Evolutionary conservation across 306 rosid genomes (phyloP), one percentile per base, ranked within the genome.

Genomic region (Benincasa hispida): DNA sequence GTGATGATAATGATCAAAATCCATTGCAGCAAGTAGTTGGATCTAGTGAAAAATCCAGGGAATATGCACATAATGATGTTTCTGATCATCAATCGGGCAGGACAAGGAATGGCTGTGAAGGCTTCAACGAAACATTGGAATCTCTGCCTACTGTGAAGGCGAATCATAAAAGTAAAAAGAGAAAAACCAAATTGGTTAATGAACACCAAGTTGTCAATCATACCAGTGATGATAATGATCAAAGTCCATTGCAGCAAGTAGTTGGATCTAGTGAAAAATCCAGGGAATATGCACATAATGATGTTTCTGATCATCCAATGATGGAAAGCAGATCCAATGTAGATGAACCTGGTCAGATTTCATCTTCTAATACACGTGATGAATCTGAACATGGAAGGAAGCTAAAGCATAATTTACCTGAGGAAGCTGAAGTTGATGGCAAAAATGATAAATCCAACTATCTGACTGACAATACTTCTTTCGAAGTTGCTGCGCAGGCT

Each of bases 401-500:
- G 65, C 74, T 15, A 74, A 69, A 61, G 37, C 76, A 22, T 55
- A 72, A 75, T 80, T 67, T 75, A 39, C 72, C 45, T 48, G 78
- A 83, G 76, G 80, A 53, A 81, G 75, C 73, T 78, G 87, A 83
- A 74, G 78, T 55, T 24, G 45, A 57, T 37, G 58, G 61, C 77
- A 78, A 51, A 22, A 39, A 66, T 42, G 78, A 72, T 35, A 79
- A 58, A 48, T 65, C 57, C 53, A 78, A 68, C 51, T 75, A 61
- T 66, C 62, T 72, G 50, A 67, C 65, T 48, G 55, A 60, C 37
- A 45, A 37, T 34, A 79, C 75, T 35, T 78, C 85, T 22, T 45
- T 56, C 45, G 79, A 74, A 61, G 87, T 80, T 67, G 86, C 84
- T 80, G 79, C 83, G 28, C 82, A 77, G 76, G 73, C 79, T 59